Conservation (phyloP, 495 filamentous ascomycete species). For the Xylaria telfairii region DNA sequence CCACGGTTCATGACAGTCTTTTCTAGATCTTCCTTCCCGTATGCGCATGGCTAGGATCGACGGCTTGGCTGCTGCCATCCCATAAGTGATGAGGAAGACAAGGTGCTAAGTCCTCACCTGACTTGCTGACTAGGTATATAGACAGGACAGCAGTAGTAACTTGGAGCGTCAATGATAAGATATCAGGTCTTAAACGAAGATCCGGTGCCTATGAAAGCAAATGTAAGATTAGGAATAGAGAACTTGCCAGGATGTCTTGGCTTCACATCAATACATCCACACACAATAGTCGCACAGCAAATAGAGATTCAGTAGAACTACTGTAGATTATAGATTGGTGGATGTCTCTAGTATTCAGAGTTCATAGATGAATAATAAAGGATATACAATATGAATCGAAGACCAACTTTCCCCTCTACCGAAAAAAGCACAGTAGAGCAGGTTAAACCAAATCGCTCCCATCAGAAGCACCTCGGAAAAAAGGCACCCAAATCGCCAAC, state of each 20-base stretch:
- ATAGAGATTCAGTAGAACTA: not conserved
- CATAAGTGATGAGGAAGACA: no score
- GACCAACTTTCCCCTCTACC: not conserved
- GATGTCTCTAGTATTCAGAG: conserved; percentile 17
- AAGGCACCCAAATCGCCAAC: not conserved
- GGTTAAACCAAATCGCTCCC: not conserved
- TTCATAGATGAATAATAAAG: conserved; percentile 13
- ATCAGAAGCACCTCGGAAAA: not conserved
- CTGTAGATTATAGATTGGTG: not conserved
- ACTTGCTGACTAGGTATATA: no score
- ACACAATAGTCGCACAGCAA: not conserved
- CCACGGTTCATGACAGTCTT: not conserved
- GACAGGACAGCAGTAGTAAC: no score
- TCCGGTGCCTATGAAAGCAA: not conserved
- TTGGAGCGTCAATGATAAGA: not conserved
- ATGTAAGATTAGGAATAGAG: not conserved
- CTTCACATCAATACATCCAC: not conserved
- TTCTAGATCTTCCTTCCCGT: not conserved
- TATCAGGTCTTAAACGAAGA: not conserved
- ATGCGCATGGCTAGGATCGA: not conserved
- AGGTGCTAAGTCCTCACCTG: no score
- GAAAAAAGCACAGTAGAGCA: not conserved
- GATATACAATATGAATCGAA: conserved; percentile 20
- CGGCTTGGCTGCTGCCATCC: not conserved
- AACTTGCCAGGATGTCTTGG: not conserved